Conservation (phyloP, 345 rosid genomes). For the Hypericum perforatum region DNA sequence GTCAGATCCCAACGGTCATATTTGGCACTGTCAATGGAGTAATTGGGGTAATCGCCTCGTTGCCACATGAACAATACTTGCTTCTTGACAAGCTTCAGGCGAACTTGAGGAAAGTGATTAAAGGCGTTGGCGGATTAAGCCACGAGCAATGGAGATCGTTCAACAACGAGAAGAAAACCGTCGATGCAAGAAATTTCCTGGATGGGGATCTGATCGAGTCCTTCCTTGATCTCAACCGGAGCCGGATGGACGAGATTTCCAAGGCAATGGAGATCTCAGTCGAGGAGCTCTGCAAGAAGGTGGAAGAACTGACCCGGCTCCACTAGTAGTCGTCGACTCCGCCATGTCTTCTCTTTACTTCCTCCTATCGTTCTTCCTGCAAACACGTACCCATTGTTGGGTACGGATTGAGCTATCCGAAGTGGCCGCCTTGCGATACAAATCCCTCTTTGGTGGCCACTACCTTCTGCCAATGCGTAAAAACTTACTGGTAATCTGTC, state of each 20-base stretch:
- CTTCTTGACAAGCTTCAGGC: conserved; percentile 78
- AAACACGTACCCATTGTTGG: too few species aligned
- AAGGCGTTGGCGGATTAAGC: conserved; percentile 90
- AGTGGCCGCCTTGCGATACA: too few species aligned
- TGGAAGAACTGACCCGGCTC: conserved; percentile 81
- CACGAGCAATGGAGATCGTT: conserved; percentile 96
- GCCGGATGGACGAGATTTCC: conserved; percentile 73
- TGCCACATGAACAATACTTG: conserved; percentile 61
- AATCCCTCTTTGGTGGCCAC: too few species aligned
- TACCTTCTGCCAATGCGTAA: too few species aligned
- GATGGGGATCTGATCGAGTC: conserved; percentile 86
- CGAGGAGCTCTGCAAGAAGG: conserved; percentile 81
- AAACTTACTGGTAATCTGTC: too few species aligned
- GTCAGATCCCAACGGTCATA: conserved; percentile 75
- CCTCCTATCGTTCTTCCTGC: too few species aligned
- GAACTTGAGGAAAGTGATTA: conserved; percentile 68
- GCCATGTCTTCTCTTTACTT: too few species aligned
- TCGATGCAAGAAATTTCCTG: conserved; percentile 65
- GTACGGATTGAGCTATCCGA: too few species aligned
- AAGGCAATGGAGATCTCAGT: conserved; percentile 51
- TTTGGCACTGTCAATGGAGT: conserved; percentile 84
- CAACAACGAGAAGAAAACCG: conserved; percentile 73
- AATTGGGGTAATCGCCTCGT: conserved; percentile 87
- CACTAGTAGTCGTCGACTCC: too few species aligned
- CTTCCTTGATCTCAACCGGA: conserved; percentile 63